Evolutionary conservation across 768 basidiomycete species (phyloP).

Genomic region (Podaxis rugospora): DNA sequence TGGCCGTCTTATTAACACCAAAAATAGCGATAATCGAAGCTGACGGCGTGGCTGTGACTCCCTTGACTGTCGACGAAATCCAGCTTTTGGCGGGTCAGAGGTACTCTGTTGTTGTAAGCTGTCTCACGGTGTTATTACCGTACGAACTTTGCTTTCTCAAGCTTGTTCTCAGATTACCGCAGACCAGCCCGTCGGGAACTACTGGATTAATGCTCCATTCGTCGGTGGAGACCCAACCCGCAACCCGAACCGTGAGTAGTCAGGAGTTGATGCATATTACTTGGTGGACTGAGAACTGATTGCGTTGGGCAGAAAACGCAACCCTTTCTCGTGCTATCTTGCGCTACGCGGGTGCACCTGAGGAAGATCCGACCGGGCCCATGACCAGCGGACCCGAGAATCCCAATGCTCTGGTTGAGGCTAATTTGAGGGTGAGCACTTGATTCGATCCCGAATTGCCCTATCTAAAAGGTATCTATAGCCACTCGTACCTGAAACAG

Average conservation of each 20-base stretch:
- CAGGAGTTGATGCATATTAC: constrained; percentile 20
- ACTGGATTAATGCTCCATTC: constrained; percentile 33
- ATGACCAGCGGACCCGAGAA: constrained; percentile 18
- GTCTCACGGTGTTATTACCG: not conserved
- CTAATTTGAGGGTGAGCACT: constrained; percentile 7
- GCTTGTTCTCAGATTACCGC: constrained; percentile 17
- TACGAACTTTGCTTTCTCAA: not conserved
- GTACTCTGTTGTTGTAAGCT: constrained; percentile 21
- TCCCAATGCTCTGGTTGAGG: constrained; percentile 25
- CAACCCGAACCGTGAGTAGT: constrained; percentile 5
- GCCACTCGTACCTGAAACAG: constrained; percentile 14
- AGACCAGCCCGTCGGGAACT: constrained; percentile 21
- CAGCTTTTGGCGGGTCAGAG: constrained; percentile 30
- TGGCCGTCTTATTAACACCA: constrained; percentile 15
- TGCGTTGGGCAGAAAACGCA: constrained; percentile 20
- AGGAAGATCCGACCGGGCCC: constrained; percentile 26
- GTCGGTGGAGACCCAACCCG: constrained; percentile 18
- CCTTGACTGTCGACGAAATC: constrained; percentile 28
- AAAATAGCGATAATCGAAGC: constrained; percentile 12
- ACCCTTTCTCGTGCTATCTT: constrained; percentile 32
- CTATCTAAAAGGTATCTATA: not conserved
- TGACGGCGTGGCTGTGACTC: constrained; percentile 26
- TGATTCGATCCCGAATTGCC: not conserved
- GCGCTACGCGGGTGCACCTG: constrained; percentile 35
- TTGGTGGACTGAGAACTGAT: not conserved